phyloP scores from a whole-genome alignment of 1,284 basidiomycete genomes.

The Ceratobasidium sp. region DNA sequence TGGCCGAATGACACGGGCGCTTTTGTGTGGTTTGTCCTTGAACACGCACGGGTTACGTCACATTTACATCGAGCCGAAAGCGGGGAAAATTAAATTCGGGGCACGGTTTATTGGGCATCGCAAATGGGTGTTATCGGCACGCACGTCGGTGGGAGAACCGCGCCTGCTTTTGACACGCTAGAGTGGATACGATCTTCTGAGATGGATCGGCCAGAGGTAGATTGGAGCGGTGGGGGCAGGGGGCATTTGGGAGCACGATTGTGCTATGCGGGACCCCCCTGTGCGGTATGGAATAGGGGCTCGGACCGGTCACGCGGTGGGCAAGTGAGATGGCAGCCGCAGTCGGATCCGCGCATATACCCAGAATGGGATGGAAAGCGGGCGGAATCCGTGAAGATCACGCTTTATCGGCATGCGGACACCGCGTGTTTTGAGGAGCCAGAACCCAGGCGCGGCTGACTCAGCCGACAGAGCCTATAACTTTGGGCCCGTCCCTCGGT shows the following conservation, averaged over 20 bases:
- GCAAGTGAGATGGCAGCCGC: background rate
- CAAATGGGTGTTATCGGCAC: too few species aligned
- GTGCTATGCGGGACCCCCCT: background rate
- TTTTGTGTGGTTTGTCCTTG: background rate
- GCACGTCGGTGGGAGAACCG: background rate
- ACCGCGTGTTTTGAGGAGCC: background rate
- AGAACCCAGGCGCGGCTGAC: background rate
- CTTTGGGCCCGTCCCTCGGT: background rate
- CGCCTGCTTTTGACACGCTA: too few species aligned
- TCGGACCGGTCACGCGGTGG: slow-evolving; percentile 1
- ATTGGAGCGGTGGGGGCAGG: background rate
- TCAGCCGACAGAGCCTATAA: background rate
- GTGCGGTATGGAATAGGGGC: background rate
- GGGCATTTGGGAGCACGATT: background rate
- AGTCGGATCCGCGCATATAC: background rate
- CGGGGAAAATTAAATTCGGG: background rate
- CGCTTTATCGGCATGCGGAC: background rate
- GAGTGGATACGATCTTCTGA: too few species aligned
- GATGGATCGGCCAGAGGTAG: too few species aligned
- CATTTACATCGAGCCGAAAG: background rate
- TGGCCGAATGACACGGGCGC: background rate
- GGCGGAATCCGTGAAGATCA: too few species aligned
- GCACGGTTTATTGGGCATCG: background rate
- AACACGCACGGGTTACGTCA: background rate
- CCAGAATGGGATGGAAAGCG: background rate